A percentile compares a stretch with the other conserved stretches of the same genome.
Evolutionary conservation across 2,329 filamentous ascomycete species (phyloP).

Genomic region (Keithomyces neogunnii): DNA sequence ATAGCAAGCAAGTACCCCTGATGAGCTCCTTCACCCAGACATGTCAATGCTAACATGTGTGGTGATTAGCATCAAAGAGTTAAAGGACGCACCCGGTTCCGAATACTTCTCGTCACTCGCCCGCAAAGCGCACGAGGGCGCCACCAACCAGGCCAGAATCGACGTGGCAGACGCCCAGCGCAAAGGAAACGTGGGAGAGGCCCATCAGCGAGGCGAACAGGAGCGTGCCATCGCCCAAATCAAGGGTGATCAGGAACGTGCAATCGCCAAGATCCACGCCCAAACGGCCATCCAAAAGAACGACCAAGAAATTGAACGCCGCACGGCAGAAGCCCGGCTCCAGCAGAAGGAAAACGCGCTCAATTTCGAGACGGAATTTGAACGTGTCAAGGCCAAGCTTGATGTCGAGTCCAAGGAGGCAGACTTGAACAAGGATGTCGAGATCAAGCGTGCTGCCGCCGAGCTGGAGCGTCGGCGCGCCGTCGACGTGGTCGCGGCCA

Average conservation of each 20-base stretch:
- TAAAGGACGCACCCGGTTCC: constrained; percentile 74
- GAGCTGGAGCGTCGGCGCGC: constrained; percentile 75
- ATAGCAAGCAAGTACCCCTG: constrained; percentile 40
- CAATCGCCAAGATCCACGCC: constrained; percentile 81
- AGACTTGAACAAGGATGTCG: constrained; percentile 70
- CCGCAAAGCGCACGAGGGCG: constrained; percentile 77
- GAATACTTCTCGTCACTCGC: constrained; percentile 77
- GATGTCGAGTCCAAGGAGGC: constrained; percentile 69
- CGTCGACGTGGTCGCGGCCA: constrained; percentile 68
- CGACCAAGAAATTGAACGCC: constrained; percentile 74
- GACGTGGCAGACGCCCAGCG: constrained; percentile 58
- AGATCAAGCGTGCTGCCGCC: constrained; percentile 68
- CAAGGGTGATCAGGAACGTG: constrained; percentile 67
- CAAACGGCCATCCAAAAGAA: constrained; percentile 80
- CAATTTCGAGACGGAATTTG: constrained; percentile 65
- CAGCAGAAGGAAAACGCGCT: constrained; percentile 65
- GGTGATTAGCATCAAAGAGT: constrained; percentile 53
- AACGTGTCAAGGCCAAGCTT: constrained; percentile 64
- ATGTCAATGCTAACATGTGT: not conserved
- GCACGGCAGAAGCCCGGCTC: constrained; percentile 67
- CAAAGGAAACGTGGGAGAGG: constrained; percentile 66
- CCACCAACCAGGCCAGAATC: constrained; percentile 67
- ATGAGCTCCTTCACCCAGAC: not conserved
- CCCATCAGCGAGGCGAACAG: constrained; percentile 68
- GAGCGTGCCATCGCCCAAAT: constrained; percentile 86